Conservation (phyloP, 2,329 filamentous ascomycete species). For the Aspergillus alliaceus region DNA sequence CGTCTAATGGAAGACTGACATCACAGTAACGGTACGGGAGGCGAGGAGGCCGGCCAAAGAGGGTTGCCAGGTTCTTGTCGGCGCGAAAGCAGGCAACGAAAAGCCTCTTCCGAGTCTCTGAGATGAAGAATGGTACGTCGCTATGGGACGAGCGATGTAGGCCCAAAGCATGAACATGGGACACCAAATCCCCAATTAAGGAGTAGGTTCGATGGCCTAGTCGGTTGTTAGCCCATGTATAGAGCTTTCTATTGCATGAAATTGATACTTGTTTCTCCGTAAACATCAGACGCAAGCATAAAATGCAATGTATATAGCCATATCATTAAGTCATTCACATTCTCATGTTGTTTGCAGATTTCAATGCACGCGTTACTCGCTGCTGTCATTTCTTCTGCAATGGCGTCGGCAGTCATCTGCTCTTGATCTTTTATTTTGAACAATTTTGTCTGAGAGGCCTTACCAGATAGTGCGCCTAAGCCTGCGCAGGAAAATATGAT, state of each 20-base stretch:
- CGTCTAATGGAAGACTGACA: slow-evolving; percentile 2
- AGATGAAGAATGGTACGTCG: slow-evolving; percentile 2
- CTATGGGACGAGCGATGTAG: neutral
- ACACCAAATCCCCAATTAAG: neutral
- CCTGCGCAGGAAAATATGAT: neutral
- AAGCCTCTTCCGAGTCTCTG: slow-evolving; percentile 5
- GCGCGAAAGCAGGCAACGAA: neutral
- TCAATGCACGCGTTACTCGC: slow-evolving; percentile 5
- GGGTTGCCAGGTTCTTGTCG: slow-evolving; percentile 5
- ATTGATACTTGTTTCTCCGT: slow-evolving; percentile 3
- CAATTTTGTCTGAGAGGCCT: neutral
- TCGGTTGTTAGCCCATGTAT: neutral
- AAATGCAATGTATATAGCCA: neutral
- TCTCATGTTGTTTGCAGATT: slow-evolving; percentile 4
- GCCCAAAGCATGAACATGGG: neutral
- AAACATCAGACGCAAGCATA: neutral
- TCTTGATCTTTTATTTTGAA: neutral
- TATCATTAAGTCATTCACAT: slow-evolving; percentile 2
- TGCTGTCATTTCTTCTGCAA: neutral
- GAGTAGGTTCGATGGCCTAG: neutral
- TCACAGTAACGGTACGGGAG: slow-evolving; percentile 6
- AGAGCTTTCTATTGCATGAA: neutral
- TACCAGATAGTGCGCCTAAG: neutral
- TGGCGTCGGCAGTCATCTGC: neutral
- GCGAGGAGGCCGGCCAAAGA: slow-evolving; percentile 7